Conservation (phyloP, 257 asterid species). For the Jacaranda copaia region DNA sequence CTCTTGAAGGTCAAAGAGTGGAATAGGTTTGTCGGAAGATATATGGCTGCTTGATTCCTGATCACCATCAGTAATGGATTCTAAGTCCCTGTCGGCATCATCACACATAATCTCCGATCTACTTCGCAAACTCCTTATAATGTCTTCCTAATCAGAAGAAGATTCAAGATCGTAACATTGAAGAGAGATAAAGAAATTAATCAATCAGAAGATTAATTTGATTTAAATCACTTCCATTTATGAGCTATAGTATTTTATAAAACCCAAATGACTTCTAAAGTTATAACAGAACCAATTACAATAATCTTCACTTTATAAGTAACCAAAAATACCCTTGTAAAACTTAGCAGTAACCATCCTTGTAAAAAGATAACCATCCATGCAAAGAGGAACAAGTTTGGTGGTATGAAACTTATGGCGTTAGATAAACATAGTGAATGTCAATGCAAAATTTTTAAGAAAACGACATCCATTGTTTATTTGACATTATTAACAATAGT, state of each 20-base stretch:
- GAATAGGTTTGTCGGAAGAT: slow-evolving; percentile 50
- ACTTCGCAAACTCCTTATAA: slow-evolving; percentile 79
- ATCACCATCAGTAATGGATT: slow-evolving; percentile 44
- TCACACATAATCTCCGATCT: slow-evolving; percentile 86
- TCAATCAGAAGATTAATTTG: slow-evolving; percentile 25
- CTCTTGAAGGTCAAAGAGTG: slow-evolving; percentile 56
- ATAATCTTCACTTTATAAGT: neutral
- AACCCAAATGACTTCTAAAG: slow-evolving; percentile 8
- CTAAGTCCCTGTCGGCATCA: slow-evolving; percentile 73
- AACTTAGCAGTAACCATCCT: slow-evolving; percentile 18
- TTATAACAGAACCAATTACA: slow-evolving; percentile 12
- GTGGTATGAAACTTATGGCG: neutral
- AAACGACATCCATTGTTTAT: neutral
- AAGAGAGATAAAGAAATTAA: slow-evolving; percentile 24
- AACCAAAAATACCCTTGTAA: slow-evolving; percentile 25
- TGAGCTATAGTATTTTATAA: slow-evolving; percentile 20
- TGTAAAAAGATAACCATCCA: slow-evolving; percentile 3
- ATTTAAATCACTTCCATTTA: slow-evolving; percentile 20
- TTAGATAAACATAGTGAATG: slow-evolving; percentile 15
- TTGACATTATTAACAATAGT: slow-evolving; percentile 14
- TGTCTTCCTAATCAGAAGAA: slow-evolving; percentile 75
- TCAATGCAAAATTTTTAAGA: neutral
- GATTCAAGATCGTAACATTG: slow-evolving; percentile 35
- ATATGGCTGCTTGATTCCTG: slow-evolving; percentile 44
- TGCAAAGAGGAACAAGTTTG: slow-evolving; percentile 3